Base-by-base conservation (phyloP, 495 filamentous ascomycete genomes). In the Hyaloscypha bicolor region DNA sequence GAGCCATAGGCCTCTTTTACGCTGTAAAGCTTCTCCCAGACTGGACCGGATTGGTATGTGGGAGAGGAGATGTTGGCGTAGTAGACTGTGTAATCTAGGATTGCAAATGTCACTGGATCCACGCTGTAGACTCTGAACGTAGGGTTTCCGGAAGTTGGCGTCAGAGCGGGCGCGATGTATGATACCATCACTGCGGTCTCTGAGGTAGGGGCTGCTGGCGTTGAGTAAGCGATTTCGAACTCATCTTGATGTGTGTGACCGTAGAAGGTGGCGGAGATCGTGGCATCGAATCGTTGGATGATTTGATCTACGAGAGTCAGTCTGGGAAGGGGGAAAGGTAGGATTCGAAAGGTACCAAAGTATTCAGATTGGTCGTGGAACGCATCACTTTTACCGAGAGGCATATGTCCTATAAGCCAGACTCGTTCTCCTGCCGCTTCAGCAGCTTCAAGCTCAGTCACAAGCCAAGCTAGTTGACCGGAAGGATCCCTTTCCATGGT, bases 121-220 rank as follows among this genome's bases (percentile, higher is more conserved):
- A 87, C 78, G 14, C 76, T 72, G 73, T 87, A 87, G n/a, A 86
- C 79, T 39, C 82, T 81, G 78, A 88, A 87, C 3, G 84, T 77
- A 0, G 85, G 82, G 12, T 79, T 75, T 19, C 84, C 84, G 6
- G 79, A 79, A 0, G 77, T 85, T 0, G 86, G 85, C 1, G 85
- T 86, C 73, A 88, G 69, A 9, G 81, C 79, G 6, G 85, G 83
- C 0, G 77, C 78, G 65, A 87, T 79, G 61, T 84, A 88, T 6
- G 78, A 80, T 30, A 81, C 76, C 52, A 77, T 78, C 4, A 77
- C 68, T 3, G 85, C 84, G 6, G 78, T 82, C 30, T 67, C 65
- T 48, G 66, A 68, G 37, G 62, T 69, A 4, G 73, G 79, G 21
- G 67, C 67, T 4, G 52, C 73, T 65, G 84, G 83, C 62, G 82